Base-by-base conservation (phyloP, 176 grass and related monocot species). In the Triticum urartu region DNA sequence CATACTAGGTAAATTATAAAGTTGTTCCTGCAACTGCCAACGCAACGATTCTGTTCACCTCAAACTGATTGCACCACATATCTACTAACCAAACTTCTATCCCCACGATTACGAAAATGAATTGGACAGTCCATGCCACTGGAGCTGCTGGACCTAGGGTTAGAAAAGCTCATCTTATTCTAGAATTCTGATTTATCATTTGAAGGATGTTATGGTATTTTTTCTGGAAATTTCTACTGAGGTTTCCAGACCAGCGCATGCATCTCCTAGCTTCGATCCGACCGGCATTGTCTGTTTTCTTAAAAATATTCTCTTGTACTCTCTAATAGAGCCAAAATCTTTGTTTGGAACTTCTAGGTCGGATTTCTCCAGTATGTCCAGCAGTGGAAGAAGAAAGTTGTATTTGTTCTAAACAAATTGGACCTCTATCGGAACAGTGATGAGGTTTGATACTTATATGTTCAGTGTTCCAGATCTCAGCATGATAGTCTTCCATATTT, bases 361-460 rank as follows among this genome's bases (percentile, higher is more conserved):
- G 85, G 74, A 89, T 99, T 99, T 94, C 92, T 99, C 62, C 85
- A 73, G 39, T 99, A 99, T 88, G 72, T 94, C 6, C 92, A 99
- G 30, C 97, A 99, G 83, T 98, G 97, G 94, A 99, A 94, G 85
- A 99, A 99, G 85, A 99, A 96, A 93, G 87, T 99, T 61, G 89
- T 99, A 61, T 99, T 99, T 96, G 82, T 99, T 67, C 72, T 96
- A 72, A 99, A 99, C 83, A 99, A 99, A 90, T 64, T 91, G 81
- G 97, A 99, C 87, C 92, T 99, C 54, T 99, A 99, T 68, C 88
- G 77, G 85, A 99, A 90, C 61, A 82, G 4, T 80, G 83, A 82
- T 40, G 97, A 99, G 97, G 97, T 99, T 75, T 84, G 79, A 54
- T 92, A 71, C 61, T 20, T 83, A 78, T 78, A 42, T 88, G 25